Evolutionary conservation across 257 asterid species (phyloP).

Genomic region (Capsicum baccatum): DNA sequence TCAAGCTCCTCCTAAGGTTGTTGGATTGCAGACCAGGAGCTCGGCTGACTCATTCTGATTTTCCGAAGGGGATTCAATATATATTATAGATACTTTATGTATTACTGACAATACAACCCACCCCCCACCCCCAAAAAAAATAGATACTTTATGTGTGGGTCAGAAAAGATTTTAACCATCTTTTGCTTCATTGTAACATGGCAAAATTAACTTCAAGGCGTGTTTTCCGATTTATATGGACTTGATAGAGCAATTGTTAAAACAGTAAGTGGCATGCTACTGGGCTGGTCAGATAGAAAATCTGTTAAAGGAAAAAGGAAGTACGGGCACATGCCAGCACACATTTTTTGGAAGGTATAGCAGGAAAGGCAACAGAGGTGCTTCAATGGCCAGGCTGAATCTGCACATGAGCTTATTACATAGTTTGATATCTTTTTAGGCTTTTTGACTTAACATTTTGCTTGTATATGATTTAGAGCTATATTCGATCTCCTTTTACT

Average conservation of each 20-base stretch:
- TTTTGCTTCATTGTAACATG: background rate
- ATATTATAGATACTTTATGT: background rate
- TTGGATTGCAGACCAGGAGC: conserved; percentile 9
- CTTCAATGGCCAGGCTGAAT: conserved; percentile 3
- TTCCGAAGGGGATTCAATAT: conserved; percentile 1
- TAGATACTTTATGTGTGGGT: background rate
- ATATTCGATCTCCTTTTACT: background rate
- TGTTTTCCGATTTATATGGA: background rate
- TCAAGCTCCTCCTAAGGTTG: background rate
- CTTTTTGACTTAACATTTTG: background rate
- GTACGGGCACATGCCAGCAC: background rate
- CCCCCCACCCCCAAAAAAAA: no score
- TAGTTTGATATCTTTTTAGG: background rate
- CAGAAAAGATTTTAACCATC: conserved; percentile 13
- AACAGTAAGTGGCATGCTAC: conserved; percentile 7
- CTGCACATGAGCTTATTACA: background rate
- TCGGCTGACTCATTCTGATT: background rate
- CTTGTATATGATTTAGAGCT: background rate
- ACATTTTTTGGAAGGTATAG: conserved; percentile 14
- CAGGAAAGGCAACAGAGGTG: background rate
- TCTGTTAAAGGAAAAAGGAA: background rate
- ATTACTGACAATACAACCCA: no score
- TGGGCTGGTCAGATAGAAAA: background rate
- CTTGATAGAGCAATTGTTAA: background rate
- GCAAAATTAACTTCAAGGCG: background rate